These are phyloP conservation scores for Coniella vitis DNA, from an alignment of 2,329 filamentous ascomycete genomes.

Conservation along the genomic window DNA sequence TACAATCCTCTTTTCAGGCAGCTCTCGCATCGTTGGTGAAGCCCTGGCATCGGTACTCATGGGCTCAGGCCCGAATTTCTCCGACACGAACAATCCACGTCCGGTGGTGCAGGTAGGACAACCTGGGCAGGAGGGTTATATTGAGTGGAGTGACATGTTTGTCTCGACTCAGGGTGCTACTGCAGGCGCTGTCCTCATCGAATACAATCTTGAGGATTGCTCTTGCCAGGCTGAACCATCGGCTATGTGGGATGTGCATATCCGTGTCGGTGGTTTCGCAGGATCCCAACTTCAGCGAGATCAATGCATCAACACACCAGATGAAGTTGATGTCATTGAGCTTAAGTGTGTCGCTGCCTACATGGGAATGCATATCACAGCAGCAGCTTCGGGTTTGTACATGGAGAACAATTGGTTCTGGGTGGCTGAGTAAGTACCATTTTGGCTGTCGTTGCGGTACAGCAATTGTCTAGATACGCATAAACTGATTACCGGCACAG, in stretches of 20 bases:
- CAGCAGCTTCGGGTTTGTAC: conserved; percentile 30
- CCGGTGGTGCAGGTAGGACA: conserved; percentile 57
- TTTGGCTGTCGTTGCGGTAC: not conserved
- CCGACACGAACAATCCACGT: conserved; percentile 50
- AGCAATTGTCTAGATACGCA: not conserved
- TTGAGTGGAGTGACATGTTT: conserved; percentile 69
- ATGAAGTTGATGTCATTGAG: conserved; percentile 20
- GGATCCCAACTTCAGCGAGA: conserved; percentile 62
- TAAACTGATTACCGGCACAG: conserved; percentile 3
- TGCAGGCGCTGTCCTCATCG: conserved; percentile 61
- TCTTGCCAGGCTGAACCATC: conserved; percentile 27
- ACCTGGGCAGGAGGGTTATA: conserved; percentile 53
- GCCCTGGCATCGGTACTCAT: conserved; percentile 43
- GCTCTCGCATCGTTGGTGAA: conserved; percentile 53
- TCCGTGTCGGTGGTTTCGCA: conserved; percentile 64
- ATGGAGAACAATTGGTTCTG: conserved; percentile 46
- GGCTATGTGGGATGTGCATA: conserved; percentile 69
- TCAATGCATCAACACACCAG: conserved; percentile 53
- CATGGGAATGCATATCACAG: conserved; percentile 36
- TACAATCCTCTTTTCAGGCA: conserved; percentile 42
- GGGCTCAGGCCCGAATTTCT: conserved; percentile 50
- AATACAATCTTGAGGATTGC: conserved; percentile 58
- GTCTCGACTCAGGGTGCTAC: conserved; percentile 61
- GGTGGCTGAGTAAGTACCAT: conserved; percentile 29
- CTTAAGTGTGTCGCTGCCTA: conserved; percentile 30